Conservation (phyloP, 2,329 filamentous ascomycete species). For the Dactylellina parvicollis region DNA sequence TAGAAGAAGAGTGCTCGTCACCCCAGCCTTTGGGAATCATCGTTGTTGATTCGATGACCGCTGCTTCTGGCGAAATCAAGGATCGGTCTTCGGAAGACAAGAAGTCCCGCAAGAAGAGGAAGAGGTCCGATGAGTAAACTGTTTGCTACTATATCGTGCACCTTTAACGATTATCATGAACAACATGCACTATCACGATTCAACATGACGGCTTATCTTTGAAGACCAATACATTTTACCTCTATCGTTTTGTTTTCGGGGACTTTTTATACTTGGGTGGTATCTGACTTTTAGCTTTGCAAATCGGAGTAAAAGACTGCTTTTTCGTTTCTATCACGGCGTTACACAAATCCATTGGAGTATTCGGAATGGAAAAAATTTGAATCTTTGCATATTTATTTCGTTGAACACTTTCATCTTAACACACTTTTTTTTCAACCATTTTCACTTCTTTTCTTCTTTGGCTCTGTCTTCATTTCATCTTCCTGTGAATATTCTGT, state of each 20-base stretch:
- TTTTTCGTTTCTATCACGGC: constrained; percentile 44
- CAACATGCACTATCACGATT: constrained; percentile 55
- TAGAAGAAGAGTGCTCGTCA: constrained; percentile 69
- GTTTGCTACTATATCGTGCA: constrained; percentile 56
- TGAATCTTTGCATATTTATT: constrained; percentile 65
- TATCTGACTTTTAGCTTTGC: constrained; percentile 57
- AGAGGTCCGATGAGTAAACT: constrained; percentile 61
- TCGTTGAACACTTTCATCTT: constrained; percentile 57
- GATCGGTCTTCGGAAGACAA: constrained; percentile 59
- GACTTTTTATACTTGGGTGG: constrained; percentile 56
- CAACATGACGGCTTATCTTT: constrained; percentile 50
- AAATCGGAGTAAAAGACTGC: constrained; percentile 52
- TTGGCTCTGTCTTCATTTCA: constrained; percentile 54
- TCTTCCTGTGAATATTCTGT: constrained; percentile 62
- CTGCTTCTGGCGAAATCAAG: constrained; percentile 70
- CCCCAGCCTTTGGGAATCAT: constrained; percentile 73
- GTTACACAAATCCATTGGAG: constrained; percentile 52
- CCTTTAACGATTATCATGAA: constrained; percentile 51
- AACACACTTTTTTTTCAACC: constrained; percentile 62
- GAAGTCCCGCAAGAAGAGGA: constrained; percentile 63
- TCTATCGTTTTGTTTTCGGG: constrained; percentile 55
- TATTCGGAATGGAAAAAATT: constrained; percentile 57
- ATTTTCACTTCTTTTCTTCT: constrained; percentile 58
- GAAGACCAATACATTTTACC: constrained; percentile 41
- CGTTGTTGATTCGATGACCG: constrained; percentile 81